Percentiles rank a stretch among this genome's conserved stretches.
These are phyloP conservation scores for Monosporascus cannonballus DNA, from an alignment of 2,329 filamentous ascomycete species.

Conservation along the genomic window DNA sequence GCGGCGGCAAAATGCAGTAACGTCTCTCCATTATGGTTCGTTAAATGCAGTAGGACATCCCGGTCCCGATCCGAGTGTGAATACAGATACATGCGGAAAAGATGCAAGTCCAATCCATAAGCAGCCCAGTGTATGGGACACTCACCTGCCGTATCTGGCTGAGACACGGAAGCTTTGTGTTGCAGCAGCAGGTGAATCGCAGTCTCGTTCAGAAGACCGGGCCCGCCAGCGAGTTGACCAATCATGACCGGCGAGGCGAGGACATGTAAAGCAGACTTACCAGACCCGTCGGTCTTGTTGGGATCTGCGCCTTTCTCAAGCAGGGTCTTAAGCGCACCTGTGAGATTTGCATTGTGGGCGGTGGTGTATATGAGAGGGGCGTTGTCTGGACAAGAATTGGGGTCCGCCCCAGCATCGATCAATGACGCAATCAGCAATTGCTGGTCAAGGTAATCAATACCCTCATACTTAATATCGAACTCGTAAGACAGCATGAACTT, in stretches of 20 bases:
- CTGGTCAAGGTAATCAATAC: slow-evolving; percentile 9
- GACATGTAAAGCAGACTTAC: slow-evolving; percentile 16
- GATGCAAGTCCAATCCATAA: too few relatives aligned
- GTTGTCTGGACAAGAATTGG: slow-evolving; percentile 2
- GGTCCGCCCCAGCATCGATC: slow-evolving; percentile 15
- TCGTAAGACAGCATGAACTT: neutral
- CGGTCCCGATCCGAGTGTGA: neutral
- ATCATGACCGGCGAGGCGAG: slow-evolving; percentile 6
- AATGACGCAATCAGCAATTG: slow-evolving; percentile 12
- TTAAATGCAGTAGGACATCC: neutral
- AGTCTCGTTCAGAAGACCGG: too few relatives aligned
- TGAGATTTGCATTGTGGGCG: slow-evolving; percentile 4
- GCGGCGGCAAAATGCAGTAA: neutral
- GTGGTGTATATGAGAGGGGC: slow-evolving; percentile 3
- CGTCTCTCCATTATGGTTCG: neutral
- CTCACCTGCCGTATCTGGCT: too few relatives aligned
- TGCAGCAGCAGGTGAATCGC: too few relatives aligned
- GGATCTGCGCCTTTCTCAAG: slow-evolving; percentile 21
- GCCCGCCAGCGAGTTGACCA: neutral
- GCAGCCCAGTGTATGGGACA: too few relatives aligned
- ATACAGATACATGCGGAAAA: too few relatives aligned
- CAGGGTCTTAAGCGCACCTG: slow-evolving; percentile 14
- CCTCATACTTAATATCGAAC: too few relatives aligned
- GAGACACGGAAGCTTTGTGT: too few relatives aligned
- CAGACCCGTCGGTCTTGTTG: slow-evolving; percentile 5